Percentiles rank a stretch among this genome's conserved stretches.
These are phyloP conservation scores for Discostella stelligera DNA, from an alignment of 352 stramenopile species.

Conservation along the genomic window DNA sequence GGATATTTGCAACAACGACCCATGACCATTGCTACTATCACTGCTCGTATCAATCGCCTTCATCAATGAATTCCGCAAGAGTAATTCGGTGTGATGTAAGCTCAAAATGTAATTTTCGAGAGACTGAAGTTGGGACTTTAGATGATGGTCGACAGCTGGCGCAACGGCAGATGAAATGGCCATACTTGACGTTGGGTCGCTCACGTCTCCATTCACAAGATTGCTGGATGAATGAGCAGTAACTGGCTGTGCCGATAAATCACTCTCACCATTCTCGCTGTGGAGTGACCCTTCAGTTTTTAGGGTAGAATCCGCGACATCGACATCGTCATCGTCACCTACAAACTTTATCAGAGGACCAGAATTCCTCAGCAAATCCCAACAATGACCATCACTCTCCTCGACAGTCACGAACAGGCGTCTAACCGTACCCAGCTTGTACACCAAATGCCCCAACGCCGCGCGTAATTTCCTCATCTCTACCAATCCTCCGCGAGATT, in stretches of 20 bases:
- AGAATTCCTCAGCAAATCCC: conserved; percentile 30
- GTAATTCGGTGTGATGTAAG: conserved; percentile 67
- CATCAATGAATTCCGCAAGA: conserved; percentile 46
- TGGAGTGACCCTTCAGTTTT: background rate
- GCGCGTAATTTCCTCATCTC: conserved; percentile 43
- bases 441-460: conserved; percentile 43
- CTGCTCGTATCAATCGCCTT: conserved; percentile 39
- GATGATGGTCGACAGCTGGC: conserved; percentile 12
- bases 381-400: conserved; percentile 32
- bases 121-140: conserved; percentile 31
- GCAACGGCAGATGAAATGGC: background rate
- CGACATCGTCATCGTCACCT: conserved; percentile 3
- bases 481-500: conserved; percentile 32
- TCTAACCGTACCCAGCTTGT: conserved; percentile 30
- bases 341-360: conserved; percentile 44
- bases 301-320: background rate
- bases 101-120: conserved; percentile 63
- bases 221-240: background rate
- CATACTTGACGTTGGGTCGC: background rate
- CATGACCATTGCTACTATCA: conserved; percentile 14
- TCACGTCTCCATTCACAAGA: background rate
- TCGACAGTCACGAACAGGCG: conserved; percentile 28
- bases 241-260: background rate
- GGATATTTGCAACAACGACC: conserved; percentile 47
- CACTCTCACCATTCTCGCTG: background rate